These are phyloP conservation scores for Pisolithus albus DNA, from an alignment of 768 basidiomycete species.

Conservation along the genomic window DNA sequence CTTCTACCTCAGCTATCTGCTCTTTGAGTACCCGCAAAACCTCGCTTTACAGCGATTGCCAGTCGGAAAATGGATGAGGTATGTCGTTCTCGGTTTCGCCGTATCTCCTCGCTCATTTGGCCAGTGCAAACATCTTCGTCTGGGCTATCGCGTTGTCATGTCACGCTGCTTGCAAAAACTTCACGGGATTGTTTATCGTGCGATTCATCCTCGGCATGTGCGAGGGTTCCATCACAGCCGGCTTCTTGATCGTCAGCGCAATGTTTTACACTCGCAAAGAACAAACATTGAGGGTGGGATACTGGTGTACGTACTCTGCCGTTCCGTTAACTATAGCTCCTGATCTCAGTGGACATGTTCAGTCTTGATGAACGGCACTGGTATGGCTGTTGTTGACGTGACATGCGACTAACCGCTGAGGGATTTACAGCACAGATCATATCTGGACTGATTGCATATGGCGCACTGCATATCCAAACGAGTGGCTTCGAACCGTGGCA, in stretches of 20 bases:
- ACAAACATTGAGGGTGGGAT: slow-evolving; percentile 62
- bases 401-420: slow-evolving; percentile 3
- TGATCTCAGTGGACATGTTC: neutral
- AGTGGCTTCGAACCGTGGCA: slow-evolving; percentile 61
- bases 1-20: slow-evolving; percentile 64
- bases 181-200: slow-evolving; percentile 55
- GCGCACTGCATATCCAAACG: slow-evolving; percentile 54
- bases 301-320: slow-evolving; percentile 54
- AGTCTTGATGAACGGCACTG: slow-evolving; percentile 75
- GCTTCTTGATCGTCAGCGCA: slow-evolving; percentile 68
- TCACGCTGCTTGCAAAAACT: slow-evolving; percentile 69
- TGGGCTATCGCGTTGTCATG: slow-evolving; percentile 56
- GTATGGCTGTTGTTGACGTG: slow-evolving; percentile 21
- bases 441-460: slow-evolving; percentile 63
- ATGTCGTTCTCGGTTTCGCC: slow-evolving; percentile 3
- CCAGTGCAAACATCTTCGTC: slow-evolving; percentile 56
- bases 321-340: neutral
- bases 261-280: slow-evolving; percentile 76
- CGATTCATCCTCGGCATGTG: slow-evolving; percentile 66
- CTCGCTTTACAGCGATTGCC: slow-evolving; percentile 65
- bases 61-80: slow-evolving; percentile 81
- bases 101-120: neutral
- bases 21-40: slow-evolving; percentile 72
- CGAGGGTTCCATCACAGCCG: slow-evolving; percentile 66
- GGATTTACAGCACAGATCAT: slow-evolving; percentile 53